phyloP scores from a whole-genome alignment of 441 rosid genomes.

The Pelargonium myrrhifolium region DNA sequence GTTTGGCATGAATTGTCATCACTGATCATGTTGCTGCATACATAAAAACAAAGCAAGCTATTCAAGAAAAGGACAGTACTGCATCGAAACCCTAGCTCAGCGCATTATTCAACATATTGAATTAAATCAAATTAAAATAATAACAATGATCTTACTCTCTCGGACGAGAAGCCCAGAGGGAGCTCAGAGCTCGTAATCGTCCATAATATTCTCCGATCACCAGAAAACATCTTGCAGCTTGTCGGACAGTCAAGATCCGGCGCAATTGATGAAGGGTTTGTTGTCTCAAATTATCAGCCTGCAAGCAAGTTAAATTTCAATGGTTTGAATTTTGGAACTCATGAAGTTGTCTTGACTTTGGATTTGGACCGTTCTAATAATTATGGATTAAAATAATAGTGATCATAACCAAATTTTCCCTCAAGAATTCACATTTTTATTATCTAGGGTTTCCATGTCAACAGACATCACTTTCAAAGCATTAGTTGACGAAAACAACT shows the following conservation, averaged over 20 bases:
- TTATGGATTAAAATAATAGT: slow-evolving; percentile 19
- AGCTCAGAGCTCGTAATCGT: slow-evolving; percentile 58
- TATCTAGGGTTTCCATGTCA: slow-evolving; percentile 39
- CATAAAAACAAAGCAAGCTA: not conserved
- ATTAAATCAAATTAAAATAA: not conserved
- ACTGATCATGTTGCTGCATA: slow-evolving; percentile 44
- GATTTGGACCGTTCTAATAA: slow-evolving; percentile 32
- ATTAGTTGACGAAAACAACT: not conserved
- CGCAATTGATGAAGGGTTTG: slow-evolving; percentile 60
- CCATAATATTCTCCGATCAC: slow-evolving; percentile 62
- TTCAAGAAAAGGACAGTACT: not conserved
- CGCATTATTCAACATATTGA: not conserved
- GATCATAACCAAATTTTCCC: not conserved
- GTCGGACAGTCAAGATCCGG: slow-evolving; percentile 52
- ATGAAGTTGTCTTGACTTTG: slow-evolving; percentile 25
- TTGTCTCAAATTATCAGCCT: slow-evolving; percentile 76
- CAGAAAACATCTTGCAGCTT: slow-evolving; percentile 57
- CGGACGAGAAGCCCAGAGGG: slow-evolving; percentile 64
- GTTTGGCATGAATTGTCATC: slow-evolving; percentile 81
- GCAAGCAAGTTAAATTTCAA: slow-evolving; percentile 17
- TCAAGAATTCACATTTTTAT: not conserved
- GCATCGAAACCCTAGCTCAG: not conserved
- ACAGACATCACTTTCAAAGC: slow-evolving; percentile 41
- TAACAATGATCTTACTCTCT: slow-evolving; percentile 42
- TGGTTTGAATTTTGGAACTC: slow-evolving; percentile 28